These are phyloP conservation scores for Kockiozyma suomiensis DNA, from an alignment of 805 yeast species.

Conservation along the genomic window DNA sequence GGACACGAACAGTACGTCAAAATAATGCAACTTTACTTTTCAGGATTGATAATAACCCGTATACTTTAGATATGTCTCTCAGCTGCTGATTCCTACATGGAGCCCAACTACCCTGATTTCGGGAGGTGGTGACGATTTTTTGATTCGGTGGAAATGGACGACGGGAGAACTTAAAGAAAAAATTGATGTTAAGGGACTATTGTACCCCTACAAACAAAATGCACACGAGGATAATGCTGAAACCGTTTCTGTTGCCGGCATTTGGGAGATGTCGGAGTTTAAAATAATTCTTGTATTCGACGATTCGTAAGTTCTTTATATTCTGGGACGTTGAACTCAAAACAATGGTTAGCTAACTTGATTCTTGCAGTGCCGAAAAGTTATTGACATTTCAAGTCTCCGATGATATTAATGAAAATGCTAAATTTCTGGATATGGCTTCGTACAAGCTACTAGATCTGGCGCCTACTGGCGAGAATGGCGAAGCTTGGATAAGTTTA, in stretches of 20 bases:
- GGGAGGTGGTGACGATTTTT: conserved; percentile 87
- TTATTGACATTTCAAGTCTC: conserved; percentile 13
- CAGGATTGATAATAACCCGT: background rate
- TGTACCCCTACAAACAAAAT: conserved; percentile 55
- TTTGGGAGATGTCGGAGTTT: conserved; percentile 34
- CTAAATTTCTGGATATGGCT: conserved; percentile 40
- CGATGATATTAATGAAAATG: conserved; percentile 38
- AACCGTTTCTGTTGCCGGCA: conserved; percentile 41
- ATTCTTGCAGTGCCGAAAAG: conserved; percentile 3
- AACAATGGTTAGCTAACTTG: no score
- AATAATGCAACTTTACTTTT: background rate
- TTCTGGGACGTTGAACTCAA: no score
- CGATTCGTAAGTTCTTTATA: conserved; percentile 47
- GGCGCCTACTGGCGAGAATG: conserved; percentile 39
- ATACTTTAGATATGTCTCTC: conserved; percentile 52
- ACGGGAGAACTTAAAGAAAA: conserved; percentile 52
- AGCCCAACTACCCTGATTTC: conserved; percentile 59
- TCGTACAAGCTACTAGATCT: conserved; percentile 35
- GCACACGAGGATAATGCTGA: conserved; percentile 50
- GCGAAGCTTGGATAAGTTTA: conserved; percentile 35
- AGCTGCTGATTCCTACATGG: conserved; percentile 59
- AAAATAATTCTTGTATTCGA: conserved; percentile 48
- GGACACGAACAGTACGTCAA: conserved; percentile 74
- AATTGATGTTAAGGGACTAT: conserved; percentile 47
- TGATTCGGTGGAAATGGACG: conserved; percentile 81